Evolutionary conservation across 1,284 basidiomycete species (phyloP), one percentile per base, ranked within the genome.

Genomic region (Moesziomyces aphidis): DNA sequence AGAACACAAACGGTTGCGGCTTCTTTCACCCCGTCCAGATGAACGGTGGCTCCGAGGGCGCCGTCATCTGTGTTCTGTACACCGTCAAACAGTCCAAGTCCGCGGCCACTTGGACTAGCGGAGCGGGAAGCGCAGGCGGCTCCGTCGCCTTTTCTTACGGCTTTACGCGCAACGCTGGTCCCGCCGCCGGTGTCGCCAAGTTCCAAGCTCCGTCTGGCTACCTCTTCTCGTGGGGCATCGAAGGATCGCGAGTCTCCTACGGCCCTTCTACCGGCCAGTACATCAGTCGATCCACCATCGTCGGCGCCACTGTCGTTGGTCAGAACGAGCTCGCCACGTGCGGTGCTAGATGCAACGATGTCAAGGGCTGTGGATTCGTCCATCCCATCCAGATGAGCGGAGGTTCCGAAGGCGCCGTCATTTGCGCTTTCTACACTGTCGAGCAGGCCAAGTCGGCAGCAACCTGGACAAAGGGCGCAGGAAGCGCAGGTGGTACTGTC

Each of bases 11-110:
- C 9, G 10, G 39, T 19, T 68, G 65, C 45, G 50, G 26, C 22
- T 68, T 68, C 51, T 62, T 68, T 43, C 59, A 68, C 13, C 65
- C 55, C 5, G 47, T 68, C 48, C 45, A 68, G 54, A 61, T 68
- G 59, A 62, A 23, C 9, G 55, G 50, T n/a, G 31, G 43, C 47
- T 50, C 31, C 3, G 59, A 61, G 8, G 65, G 60, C 51, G 55
- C 50, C 26, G 65, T 68, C 50, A 54, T 68, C 46, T 68, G 65
- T 31, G 60, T 55, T 10, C 65, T 68, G 39, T 68, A 58, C 60
- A 62, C 55, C n/a, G 21, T 34, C 15, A 57, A 61, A 19, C 59
- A 61, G 51, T 39, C n/a, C 44, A 61, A 59, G 24, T 48, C 59
- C 7, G 31, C 39, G 2, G 65, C 65, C 1, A 62, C 48, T 11